phyloP scores from a whole-genome alignment of 768 basidiomycete species.

The Chalciporus piperatus region DNA sequence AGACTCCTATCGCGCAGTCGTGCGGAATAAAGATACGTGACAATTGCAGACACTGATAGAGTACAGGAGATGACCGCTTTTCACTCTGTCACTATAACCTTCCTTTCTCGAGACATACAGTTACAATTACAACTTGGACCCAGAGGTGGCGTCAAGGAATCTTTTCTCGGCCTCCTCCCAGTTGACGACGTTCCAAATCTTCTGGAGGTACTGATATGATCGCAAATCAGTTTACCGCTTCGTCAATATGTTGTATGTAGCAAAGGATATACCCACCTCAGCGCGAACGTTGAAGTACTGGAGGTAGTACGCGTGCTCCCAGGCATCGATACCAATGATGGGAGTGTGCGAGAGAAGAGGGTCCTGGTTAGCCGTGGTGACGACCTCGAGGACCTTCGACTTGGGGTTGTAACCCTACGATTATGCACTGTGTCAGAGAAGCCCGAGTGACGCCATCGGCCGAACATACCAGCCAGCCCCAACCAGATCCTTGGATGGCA shows the following conservation, averaged over 20 bases:
- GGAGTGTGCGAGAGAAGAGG: constrained; percentile 76
- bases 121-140: constrained; percentile 36
- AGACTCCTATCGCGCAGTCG: too few species aligned
- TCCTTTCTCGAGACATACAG: neutral
- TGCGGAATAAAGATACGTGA: too few species aligned
- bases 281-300: constrained; percentile 96
- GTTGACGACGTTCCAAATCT: constrained; percentile 72
- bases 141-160: constrained; percentile 42
- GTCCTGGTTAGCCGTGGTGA: constrained; percentile 95
- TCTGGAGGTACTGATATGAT: constrained; percentile 59
- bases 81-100: neutral
- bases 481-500: constrained; percentile 89
- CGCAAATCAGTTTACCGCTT: neutral
- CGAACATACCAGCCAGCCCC: constrained; percentile 89
- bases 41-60: neutral
- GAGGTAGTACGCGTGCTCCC: constrained; percentile 97
- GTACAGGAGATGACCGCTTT: constrained; percentile 10
- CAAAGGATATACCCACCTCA: constrained; percentile 57
- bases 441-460: neutral
- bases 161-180: constrained; percentile 76
- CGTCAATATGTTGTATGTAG: neutral
- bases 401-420: constrained; percentile 67
- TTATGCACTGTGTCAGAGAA: neutral
- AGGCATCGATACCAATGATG: constrained; percentile 90
- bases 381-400: constrained; percentile 75